Conservation (phyloP, 805 yeast genomes). For the Schizosaccharomyces japonicus region DNA sequence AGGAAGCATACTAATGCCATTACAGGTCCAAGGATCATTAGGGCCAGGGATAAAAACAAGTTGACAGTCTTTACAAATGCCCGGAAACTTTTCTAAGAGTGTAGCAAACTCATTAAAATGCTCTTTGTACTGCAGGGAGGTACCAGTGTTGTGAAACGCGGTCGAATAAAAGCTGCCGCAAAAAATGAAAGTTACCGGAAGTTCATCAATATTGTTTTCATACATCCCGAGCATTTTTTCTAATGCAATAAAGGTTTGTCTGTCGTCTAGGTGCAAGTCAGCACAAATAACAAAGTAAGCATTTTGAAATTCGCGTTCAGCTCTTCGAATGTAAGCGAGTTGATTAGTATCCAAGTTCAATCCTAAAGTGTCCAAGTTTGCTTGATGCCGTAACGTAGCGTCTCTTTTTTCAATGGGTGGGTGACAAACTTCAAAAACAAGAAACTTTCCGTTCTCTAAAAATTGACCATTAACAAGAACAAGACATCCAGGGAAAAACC, state of each 20-base stretch:
- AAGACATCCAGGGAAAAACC: constrained; percentile 47
- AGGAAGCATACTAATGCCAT: constrained; percentile 43
- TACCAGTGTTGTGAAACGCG: constrained; percentile 37
- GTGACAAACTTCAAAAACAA: constrained; percentile 53
- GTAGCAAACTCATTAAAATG: constrained; percentile 53
- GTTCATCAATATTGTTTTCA: constrained; percentile 23
- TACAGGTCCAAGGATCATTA: constrained; percentile 85
- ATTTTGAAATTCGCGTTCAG: constrained; percentile 38
- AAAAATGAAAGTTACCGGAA: constrained; percentile 49
- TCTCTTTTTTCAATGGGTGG: constrained; percentile 72
- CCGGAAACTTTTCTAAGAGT: constrained; percentile 34
- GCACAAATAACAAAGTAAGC: constrained; percentile 44
- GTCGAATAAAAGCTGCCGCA: constrained; percentile 56
- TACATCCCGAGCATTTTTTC: constrained; percentile 34
- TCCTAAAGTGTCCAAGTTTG: constrained; percentile 49
- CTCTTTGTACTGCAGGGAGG: constrained; percentile 25
- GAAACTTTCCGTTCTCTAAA: constrained; percentile 32
- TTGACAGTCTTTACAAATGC: constrained; percentile 27
- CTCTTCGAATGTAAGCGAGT: constrained; percentile 26
- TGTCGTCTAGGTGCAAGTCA: constrained; percentile 41
- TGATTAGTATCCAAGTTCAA: constrained; percentile 36
- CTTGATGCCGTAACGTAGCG: constrained; percentile 42
- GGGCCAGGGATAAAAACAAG: constrained; percentile 66
- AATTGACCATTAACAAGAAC: constrained; percentile 70
- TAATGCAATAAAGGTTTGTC: constrained; percentile 35